Evolutionary conservation across 768 basidiomycete genomes (phyloP).

Genomic region (Tricholomella constricta): DNA sequence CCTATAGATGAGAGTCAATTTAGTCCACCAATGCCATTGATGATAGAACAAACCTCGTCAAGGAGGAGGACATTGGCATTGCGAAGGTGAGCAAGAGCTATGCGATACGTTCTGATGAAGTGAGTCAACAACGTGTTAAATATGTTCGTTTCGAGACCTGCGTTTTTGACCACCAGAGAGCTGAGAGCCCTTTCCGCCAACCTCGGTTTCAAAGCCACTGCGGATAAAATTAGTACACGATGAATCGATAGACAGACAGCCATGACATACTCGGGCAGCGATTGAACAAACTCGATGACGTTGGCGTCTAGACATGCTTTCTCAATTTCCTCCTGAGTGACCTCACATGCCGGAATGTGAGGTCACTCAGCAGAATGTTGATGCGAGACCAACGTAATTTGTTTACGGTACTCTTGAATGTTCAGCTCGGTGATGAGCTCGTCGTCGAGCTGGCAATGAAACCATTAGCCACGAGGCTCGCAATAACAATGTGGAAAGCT

Average conservation of each 20-base stretch:
- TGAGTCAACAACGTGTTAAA: not conserved
- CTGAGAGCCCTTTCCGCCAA: slow-evolving; percentile 89
- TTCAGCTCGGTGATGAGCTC: slow-evolving; percentile 77
- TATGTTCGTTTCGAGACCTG: slow-evolving; percentile 24
- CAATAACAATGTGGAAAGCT: slow-evolving; percentile 22
- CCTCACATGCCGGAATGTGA: slow-evolving; percentile 72
- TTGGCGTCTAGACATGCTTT: slow-evolving; percentile 85
- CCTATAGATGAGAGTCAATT: slow-evolving; percentile 32
- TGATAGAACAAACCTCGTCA: slow-evolving; percentile 54
- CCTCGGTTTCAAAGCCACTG: slow-evolving; percentile 89
- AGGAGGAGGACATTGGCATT: slow-evolving; percentile 88
- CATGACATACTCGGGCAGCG: slow-evolving; percentile 70
- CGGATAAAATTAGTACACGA: slow-evolving; percentile 7
- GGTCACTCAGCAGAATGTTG: slow-evolving; percentile 87
- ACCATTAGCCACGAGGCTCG: slow-evolving; percentile 1
- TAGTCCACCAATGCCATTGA: not conserved
- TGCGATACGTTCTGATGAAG: slow-evolving; percentile 66
- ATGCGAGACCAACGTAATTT: slow-evolving; percentile 93
- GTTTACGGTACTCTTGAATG: slow-evolving; percentile 83
- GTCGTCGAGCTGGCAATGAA: slow-evolving; percentile 59
- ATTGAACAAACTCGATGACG: slow-evolving; percentile 86
- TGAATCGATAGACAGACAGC: not conserved
- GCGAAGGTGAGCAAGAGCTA: slow-evolving; percentile 88
- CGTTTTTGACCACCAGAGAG: slow-evolving; percentile 89
- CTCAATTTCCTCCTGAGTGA: slow-evolving; percentile 87